Evolutionary conservation across 2,329 filamentous ascomycete genomes (phyloP).

Genomic region (Teratosphaeria zuluensis): DNA sequence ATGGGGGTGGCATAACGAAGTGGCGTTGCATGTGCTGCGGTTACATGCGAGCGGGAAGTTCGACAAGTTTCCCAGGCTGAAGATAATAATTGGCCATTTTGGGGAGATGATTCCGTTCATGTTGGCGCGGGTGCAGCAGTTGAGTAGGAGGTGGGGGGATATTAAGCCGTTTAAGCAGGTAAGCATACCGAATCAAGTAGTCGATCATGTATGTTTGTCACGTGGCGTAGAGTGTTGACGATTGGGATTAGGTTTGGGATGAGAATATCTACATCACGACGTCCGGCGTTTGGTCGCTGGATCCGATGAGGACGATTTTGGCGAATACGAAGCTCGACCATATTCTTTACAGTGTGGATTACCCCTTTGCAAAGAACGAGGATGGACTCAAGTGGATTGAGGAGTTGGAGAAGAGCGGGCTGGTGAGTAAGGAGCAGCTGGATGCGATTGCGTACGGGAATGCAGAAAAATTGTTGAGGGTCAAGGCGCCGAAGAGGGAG

Average conservation of each 20-base stretch:
- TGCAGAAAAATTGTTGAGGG: constrained; percentile 38
- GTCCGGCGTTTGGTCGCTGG: constrained; percentile 45
- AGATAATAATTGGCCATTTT: constrained; percentile 48
- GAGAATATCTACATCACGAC: constrained; percentile 53
- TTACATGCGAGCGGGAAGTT: constrained; percentile 47
- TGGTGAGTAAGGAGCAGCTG: constrained; percentile 42
- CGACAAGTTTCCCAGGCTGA: constrained; percentile 44
- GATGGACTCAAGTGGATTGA: constrained; percentile 42
- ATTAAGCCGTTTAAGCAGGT: constrained; percentile 17
- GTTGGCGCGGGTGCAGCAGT: constrained; percentile 37
- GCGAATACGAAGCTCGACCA: constrained; percentile 33
- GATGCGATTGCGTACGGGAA: constrained; percentile 43
- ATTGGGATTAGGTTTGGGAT: constrained; percentile 34
- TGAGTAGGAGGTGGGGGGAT: constrained; percentile 21
- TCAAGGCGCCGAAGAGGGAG: constrained; percentile 18
- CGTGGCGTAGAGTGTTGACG: constrained; percentile 9
- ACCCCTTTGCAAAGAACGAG: constrained; percentile 46
- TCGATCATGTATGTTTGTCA: no score
- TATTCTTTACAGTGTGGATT: constrained; percentile 51
- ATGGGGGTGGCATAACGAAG: constrained; percentile 44
- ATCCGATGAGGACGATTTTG: constrained; percentile 37
- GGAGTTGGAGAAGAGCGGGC: constrained; percentile 40
- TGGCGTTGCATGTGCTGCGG: constrained; percentile 39
- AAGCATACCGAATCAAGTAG: background rate
- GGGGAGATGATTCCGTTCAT: constrained; percentile 50